Percentiles rank a stretch among this genome's conserved stretches.
Evolutionary conservation across 148 eudicot species (phyloP).

Genomic region (Hydrangea macrophylla): DNA sequence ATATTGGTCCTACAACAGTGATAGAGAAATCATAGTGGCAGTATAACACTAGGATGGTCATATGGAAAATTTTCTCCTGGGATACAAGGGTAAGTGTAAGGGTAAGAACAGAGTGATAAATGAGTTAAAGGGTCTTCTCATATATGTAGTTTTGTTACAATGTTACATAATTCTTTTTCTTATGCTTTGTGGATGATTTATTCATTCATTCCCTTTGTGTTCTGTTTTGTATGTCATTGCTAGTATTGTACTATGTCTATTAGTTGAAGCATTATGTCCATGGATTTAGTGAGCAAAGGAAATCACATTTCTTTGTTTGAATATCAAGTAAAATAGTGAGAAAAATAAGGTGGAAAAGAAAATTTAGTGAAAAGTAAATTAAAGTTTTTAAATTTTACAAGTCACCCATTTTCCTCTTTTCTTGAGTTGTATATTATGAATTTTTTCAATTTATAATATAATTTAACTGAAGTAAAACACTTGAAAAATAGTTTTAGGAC

Average conservation of each 20-base stretch:
- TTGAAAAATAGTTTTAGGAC: too few species aligned
- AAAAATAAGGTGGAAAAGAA: not conserved
- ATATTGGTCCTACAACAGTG: too few species aligned
- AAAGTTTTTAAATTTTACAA: too few species aligned
- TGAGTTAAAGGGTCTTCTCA: constrained; percentile 12
- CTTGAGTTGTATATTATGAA: too few species aligned
- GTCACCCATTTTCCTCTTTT: too few species aligned
- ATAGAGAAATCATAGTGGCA: too few species aligned
- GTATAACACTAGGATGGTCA: too few species aligned
- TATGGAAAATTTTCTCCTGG: too few species aligned
- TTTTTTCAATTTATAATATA: too few species aligned
- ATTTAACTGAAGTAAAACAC: too few species aligned
- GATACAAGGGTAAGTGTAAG: too few species aligned
- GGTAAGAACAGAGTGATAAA: constrained; percentile 7
- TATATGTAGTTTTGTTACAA: not conserved
- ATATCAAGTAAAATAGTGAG: not conserved
- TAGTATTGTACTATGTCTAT: not conserved
- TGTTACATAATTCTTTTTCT: not conserved
- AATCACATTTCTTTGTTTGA: not conserved
- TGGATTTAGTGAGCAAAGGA: not conserved
- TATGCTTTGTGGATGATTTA: not conserved
- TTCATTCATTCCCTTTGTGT: not conserved
- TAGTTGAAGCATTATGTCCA: not conserved
- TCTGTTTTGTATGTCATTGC: not conserved
- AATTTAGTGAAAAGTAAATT: too few species aligned